Conservation (phyloP, 805 yeast genomes). For the Cyberlindnera petersonii region DNA sequence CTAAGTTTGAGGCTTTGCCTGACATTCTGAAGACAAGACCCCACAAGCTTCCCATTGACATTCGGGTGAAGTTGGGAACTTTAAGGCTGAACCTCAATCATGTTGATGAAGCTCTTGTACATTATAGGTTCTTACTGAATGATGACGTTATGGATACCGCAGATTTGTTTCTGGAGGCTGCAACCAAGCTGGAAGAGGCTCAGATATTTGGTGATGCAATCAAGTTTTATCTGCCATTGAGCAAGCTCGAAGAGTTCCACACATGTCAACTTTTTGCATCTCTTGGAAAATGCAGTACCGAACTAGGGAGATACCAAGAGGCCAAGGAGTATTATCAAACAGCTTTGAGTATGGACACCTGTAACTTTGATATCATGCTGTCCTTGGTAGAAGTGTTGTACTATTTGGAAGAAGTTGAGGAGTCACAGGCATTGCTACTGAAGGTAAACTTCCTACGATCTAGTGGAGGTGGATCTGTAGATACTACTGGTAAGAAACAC, state of each 20-base stretch:
- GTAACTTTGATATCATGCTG: conserved; percentile 67
- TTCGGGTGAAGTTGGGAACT: conserved; percentile 74
- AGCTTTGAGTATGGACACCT: conserved; percentile 53
- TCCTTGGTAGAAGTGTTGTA: conserved; percentile 80
- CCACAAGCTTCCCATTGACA: conserved; percentile 74
- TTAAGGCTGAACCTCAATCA: conserved; percentile 64
- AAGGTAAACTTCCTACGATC: conserved; percentile 41
- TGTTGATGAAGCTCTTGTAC: conserved; percentile 66
- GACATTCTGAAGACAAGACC: conserved; percentile 34
- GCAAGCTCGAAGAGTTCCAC: conserved; percentile 49
- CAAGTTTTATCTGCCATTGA: conserved; percentile 54
- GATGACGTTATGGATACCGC: conserved; percentile 57
- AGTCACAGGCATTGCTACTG: conserved; percentile 49
- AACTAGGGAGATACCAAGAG: conserved; percentile 60
- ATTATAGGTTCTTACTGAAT: conserved; percentile 56
- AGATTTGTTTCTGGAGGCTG: conserved; percentile 77
- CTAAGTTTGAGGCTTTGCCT: conserved; percentile 39
- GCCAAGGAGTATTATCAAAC: conserved; percentile 59
- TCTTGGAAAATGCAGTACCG: conserved; percentile 74
- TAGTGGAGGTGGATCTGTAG: conserved; percentile 21
- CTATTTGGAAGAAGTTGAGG: conserved; percentile 54
- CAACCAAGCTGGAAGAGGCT: conserved; percentile 61
- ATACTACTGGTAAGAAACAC: not conserved
- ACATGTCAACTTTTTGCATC: conserved; percentile 45
- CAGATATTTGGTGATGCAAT: conserved; percentile 77